Conservation (phyloP, 257 asterid genomes). For the Nicotiana undulata region DNA sequence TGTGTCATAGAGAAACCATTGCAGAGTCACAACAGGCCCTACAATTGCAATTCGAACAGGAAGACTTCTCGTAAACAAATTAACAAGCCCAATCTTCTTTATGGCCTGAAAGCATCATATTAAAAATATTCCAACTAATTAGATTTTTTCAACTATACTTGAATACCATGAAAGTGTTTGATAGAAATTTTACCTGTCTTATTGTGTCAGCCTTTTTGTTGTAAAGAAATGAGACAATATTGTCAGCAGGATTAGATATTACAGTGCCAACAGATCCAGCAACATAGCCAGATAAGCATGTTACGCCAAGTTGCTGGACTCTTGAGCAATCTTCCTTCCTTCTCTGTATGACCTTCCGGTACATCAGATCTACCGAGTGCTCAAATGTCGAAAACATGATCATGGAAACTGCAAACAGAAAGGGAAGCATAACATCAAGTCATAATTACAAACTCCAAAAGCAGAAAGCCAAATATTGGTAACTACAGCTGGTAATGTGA, state of each 20-base stretch:
- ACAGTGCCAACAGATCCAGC: constrained; percentile 38
- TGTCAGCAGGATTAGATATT: constrained; percentile 39
- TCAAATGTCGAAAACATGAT: constrained; percentile 42
- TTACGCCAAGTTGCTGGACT: constrained; percentile 37
- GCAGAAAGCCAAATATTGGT: not conserved
- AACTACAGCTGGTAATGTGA: not conserved
- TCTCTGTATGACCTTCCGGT: constrained; percentile 23
- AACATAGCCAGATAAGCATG: constrained; percentile 41
- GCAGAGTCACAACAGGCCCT: constrained; percentile 36
- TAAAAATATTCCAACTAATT: not conserved
- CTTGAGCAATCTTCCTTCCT: constrained; percentile 36
- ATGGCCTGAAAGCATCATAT: constrained; percentile 23
- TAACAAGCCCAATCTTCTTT: constrained; percentile 26
- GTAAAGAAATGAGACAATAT: constrained; percentile 27
- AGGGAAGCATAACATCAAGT: not conserved
- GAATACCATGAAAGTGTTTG: not conserved
- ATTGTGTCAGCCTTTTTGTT: constrained; percentile 27
- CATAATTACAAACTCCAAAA: not conserved
- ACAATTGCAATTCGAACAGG: constrained; percentile 33
- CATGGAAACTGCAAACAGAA: constrained; percentile 28
- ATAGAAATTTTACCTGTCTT: constrained; percentile 13
- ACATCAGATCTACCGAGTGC: constrained; percentile 30
- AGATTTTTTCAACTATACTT: not conserved
- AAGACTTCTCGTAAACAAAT: constrained; percentile 39
- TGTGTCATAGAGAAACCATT: constrained; percentile 37